phyloP scores from a whole-genome alignment of 2,329 filamentous ascomycete genomes.

The Zalaria obscura region DNA sequence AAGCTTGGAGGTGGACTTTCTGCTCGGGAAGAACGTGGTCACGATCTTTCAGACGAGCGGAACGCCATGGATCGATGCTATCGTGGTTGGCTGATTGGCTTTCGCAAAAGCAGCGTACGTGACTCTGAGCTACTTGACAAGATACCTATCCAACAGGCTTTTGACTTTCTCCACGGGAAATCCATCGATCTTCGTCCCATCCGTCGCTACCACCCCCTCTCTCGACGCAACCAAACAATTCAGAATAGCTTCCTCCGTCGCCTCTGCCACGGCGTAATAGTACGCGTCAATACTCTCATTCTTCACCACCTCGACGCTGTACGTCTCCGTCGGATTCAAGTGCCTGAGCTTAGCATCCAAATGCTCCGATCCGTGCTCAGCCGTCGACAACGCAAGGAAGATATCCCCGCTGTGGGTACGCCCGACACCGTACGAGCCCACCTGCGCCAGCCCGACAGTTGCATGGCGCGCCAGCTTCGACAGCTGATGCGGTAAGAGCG shows the following conservation, averaged over 20 bases:
- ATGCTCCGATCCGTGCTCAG: conserved; percentile 11
- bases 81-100: conserved; percentile 5
- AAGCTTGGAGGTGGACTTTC: conserved; percentile 7
- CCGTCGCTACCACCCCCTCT: conserved; percentile 42
- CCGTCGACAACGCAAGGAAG: conserved; percentile 54
- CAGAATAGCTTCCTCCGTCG: conserved; percentile 51
- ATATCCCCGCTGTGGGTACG: conserved; percentile 51
- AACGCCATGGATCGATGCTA: conserved; percentile 10
- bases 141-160: conserved; percentile 31
- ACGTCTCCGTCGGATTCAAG: conserved; percentile 24
- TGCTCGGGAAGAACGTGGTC: conserved; percentile 10
- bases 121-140: conserved; percentile 3
- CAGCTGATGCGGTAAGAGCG: conserved; percentile 42
- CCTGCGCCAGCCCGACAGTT: conserved; percentile 45
- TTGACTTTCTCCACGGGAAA: conserved; percentile 34
- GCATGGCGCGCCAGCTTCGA: conserved; percentile 45
- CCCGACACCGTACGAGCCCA: conserved; percentile 41
- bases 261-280: conserved; percentile 48
- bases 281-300: conserved; percentile 46
- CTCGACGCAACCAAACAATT: conserved; percentile 47
- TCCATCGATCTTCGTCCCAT: conserved; percentile 35
- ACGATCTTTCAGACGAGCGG: conserved; percentile 9
- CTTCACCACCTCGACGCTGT: conserved; percentile 37
- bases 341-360: conserved; percentile 1
- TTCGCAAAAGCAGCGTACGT: not conserved